Conservation (phyloP, 371 early-diverging fungal species). For the Globomyces sp. region DNA sequence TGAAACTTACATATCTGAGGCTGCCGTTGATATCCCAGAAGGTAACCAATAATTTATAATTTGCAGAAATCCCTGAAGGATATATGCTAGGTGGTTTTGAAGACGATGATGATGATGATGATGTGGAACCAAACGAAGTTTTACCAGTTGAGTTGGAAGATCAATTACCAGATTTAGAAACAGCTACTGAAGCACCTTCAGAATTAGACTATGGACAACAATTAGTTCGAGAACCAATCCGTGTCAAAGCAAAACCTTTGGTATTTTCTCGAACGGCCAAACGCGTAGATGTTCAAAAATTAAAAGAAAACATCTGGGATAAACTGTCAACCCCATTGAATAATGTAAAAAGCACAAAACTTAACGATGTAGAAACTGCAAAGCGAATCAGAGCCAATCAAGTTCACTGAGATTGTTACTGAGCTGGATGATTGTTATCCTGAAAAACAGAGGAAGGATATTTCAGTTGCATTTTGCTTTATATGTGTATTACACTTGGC, state of each 20-base stretch:
- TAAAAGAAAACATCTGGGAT: slow-evolving; percentile 95
- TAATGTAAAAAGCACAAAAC: slow-evolving; percentile 1
- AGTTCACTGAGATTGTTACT: slow-evolving; percentile 71
- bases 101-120: slow-evolving; percentile 25
- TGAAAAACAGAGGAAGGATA: slow-evolving; percentile 75
- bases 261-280: slow-evolving; percentile 88
- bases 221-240: slow-evolving; percentile 43
- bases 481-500: slow-evolving; percentile 95
- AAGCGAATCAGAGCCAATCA: slow-evolving; percentile 12
- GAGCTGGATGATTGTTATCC: slow-evolving; percentile 70
- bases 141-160: neutral
- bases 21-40: neutral
- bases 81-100: slow-evolving; percentile 9
- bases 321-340: slow-evolving; percentile 41
- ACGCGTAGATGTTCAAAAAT: slow-evolving; percentile 87
- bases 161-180: neutral
- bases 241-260: slow-evolving; percentile 50
- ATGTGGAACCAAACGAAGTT: slow-evolving; percentile 16
- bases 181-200: neutral
- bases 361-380: slow-evolving; percentile 2
- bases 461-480: slow-evolving; percentile 94
- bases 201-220: slow-evolving; percentile 33
- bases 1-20: neutral
- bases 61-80: neutral
- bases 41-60: neutral